Conservation (phyloP, 352 stramenopile species). For the Saprolegnia parasitica region DNA sequence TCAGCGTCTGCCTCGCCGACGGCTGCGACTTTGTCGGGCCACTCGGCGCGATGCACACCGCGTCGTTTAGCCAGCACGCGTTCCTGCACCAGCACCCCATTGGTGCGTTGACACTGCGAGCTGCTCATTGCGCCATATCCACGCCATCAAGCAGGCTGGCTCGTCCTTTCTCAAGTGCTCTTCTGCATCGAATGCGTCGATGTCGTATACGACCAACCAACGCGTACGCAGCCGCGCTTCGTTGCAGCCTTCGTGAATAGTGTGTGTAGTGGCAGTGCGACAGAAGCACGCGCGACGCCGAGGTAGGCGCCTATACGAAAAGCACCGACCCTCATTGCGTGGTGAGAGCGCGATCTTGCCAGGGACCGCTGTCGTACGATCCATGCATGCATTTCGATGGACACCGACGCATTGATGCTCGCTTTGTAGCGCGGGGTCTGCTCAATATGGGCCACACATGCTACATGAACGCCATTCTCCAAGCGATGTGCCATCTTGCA, state of each 20-base stretch:
- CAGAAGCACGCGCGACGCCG: too few species aligned
- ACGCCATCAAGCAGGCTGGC: neutral
- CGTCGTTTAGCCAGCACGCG: slow-evolving; percentile 3
- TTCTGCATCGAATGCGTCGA: slow-evolving; percentile 1
- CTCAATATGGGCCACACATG: neutral
- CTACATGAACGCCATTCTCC: slow-evolving; percentile 1
- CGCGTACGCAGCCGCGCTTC: neutral
- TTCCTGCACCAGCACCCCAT: slow-evolving; percentile 1
- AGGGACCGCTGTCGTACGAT: too few species aligned
- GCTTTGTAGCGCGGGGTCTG: neutral
- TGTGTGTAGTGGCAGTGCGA: too few species aligned
- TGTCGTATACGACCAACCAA: neutral
- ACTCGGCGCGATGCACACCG: neutral
- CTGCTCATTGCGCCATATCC: neutral
- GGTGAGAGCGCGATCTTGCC: too few species aligned
- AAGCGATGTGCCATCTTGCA: neutral
- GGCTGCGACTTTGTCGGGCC: neutral
- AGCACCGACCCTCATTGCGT: too few species aligned
- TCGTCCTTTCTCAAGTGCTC: neutral
- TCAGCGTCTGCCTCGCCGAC: neutral
- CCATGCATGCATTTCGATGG: too few species aligned
- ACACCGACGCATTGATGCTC: too few species aligned
- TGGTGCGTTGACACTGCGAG: neutral
- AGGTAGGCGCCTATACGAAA: too few species aligned
- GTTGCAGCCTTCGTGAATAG: too few species aligned